Base-by-base conservation (phyloP, 495 filamentous ascomycete species). In the Stereocaulon alpinum region DNA sequence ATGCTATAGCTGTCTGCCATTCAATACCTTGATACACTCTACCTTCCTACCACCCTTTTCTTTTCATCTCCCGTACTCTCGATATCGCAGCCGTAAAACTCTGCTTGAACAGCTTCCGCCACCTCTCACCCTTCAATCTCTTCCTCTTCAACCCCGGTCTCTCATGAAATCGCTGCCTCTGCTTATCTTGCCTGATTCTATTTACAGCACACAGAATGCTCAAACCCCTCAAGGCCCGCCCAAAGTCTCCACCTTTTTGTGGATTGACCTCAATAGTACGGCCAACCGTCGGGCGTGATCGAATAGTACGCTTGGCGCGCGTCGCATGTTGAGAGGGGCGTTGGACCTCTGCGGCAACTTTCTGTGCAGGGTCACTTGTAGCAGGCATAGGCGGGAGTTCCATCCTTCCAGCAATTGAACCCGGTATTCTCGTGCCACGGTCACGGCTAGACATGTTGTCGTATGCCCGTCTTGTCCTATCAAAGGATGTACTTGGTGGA, bases 141-240 rank as follows among this genome's bases (percentile, higher is more conserved):
- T 90, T 91, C 69, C 83, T 76, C 78, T 88, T 88, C 69, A 87
- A 67, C 4, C 85, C 86, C 3, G 80, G 77, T 50, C 86, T 71
- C 74, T 91, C 88, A 68, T 92, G 83, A 60, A 80, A 86, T 59
- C 76, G 69, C 71, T 91, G 86, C 60, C 41, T 56, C 4, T 58
- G 49, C 44, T 72, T 66, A 67, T 87, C 81, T 4, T 22, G 10
- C 63, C 63, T 70, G 20, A 91, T 70, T 15, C 62, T 73, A 67
- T 91, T 91, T 58, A 70, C 67, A 44, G 64, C 49, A 52, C 75
- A 69, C 44, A 77, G 61, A 15, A 70, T 62, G 12, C 77, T 72
- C 53, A 92, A 63, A 47, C 72, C 65, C 52, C 67, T 66, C 53
- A 91, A 72, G 0, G 79, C 83, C 22, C 73, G 63, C 1, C 73